phyloP scores from a whole-genome alignment of 257 asterid genomes.

The Mentha longifolia region DNA sequence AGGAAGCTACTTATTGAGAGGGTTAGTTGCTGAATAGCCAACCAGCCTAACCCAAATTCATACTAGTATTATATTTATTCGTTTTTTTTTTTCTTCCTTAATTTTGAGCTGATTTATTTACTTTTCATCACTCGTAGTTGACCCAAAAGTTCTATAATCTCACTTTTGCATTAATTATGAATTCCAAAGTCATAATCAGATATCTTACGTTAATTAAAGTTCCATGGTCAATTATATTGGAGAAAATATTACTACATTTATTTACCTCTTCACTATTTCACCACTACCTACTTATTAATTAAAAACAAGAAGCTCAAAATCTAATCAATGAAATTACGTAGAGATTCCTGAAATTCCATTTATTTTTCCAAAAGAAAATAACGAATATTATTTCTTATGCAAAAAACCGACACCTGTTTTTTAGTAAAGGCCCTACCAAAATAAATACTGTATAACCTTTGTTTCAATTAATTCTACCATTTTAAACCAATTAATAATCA shows the following conservation, averaged over 20 bases:
- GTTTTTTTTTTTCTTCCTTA: neutral
- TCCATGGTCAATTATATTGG: neutral
- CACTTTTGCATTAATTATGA: slow-evolving; percentile 15
- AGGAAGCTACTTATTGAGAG: slow-evolving; percentile 16
- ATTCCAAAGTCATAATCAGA: slow-evolving; percentile 12
- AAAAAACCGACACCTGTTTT: neutral
- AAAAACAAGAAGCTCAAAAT: too few species aligned
- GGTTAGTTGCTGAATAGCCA: slow-evolving; percentile 35
- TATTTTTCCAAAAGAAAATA: neutral
- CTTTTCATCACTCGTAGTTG: slow-evolving; percentile 10
- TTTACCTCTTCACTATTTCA: too few species aligned
- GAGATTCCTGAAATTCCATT: neutral
- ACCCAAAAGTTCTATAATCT: slow-evolving; percentile 1
- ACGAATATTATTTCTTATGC: neutral
- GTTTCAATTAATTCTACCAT: neutral
- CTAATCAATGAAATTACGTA: neutral
- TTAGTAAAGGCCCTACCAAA: slow-evolving; percentile 25
- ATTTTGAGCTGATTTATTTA: neutral
- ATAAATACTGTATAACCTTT: neutral
- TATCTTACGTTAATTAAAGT: neutral
- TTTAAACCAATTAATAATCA: neutral
- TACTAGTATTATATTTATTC: neutral
- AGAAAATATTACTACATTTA: too few species aligned
- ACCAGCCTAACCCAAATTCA: slow-evolving; percentile 30
- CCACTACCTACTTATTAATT: neutral